Conservation (phyloP, 345 rosid species). For the Conringia planisiliqua region DNA sequence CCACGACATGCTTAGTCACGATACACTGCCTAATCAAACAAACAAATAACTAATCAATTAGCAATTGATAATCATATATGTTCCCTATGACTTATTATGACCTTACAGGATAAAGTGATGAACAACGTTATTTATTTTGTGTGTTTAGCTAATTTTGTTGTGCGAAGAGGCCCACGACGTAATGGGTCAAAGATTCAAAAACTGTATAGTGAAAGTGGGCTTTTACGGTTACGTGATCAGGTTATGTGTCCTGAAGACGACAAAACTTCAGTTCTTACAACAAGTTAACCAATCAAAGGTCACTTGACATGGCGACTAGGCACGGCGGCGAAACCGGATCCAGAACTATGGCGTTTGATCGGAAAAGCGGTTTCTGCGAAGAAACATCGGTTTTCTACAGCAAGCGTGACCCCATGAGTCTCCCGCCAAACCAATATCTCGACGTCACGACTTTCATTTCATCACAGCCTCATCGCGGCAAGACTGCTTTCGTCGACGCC, state of each 20-base stretch:
- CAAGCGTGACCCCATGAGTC: slow-evolving; percentile 55
- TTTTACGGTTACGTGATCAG: not conserved
- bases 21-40: not conserved
- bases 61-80: not conserved
- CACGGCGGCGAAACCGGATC: slow-evolving; percentile 1
- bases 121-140: not conserved
- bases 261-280: not conserved
- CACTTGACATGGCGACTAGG: not conserved
- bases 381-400: slow-evolving; percentile 62
- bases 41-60: not conserved
- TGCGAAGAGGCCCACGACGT: not conserved
- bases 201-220: not conserved
- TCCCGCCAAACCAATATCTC: slow-evolving; percentile 50
- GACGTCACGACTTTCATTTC: slow-evolving; percentile 80
- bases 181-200: not conserved
- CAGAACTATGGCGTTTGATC: not conserved
- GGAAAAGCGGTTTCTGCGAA: slow-evolving; percentile 55
- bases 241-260: not conserved
- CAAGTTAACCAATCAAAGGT: not conserved
- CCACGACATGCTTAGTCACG: not conserved
- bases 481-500: slow-evolving; percentile 76
- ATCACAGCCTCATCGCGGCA: slow-evolving; percentile 66
- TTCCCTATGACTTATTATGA: not conserved
- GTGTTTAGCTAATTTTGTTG: too few relatives aligned
- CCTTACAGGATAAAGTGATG: not conserved